Evolutionary conservation across 169 alveolate genomes (phyloP), one percentile per base, ranked within the genome.

Genomic region (Plasmodium billcollinsi): DNA sequence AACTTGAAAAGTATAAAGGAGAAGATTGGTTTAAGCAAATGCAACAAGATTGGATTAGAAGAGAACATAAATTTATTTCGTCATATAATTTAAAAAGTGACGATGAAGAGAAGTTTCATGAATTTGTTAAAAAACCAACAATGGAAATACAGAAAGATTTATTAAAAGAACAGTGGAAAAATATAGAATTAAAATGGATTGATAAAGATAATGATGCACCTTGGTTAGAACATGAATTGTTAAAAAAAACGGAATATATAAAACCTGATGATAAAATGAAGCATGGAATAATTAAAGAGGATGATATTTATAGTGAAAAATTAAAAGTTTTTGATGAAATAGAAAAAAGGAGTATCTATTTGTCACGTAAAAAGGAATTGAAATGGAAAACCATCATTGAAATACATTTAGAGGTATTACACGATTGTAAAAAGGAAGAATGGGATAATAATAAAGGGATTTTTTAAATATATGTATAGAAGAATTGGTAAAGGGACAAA

Each of bases 301-400:
- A 29, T 29, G 43, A 29, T 29, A 29, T 29, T 3, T 29, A 29
- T 29, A 29, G 43, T 5, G 43, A 29, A 29, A 6, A 29, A 29
- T 29, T 29, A 29, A 29, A 29, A 29, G 3, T 29, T 29, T 29
- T 3, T 29, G 43, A 29, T 29, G 43, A 29, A 29, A 29, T 29
- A 29, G 43, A 2, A 29, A 29, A 29, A 29, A 29, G 7, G 7
- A 2, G 43, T 29, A 29, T 29, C 6, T 29, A 29, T 29, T 29
- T 29, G 6, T 29, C 43, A 29, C 4, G 6, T 29, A 29, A 29
- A 29, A 29, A 29, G 43, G 43, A 0, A 50, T 50, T 50, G 15
- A 50, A 50, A n/a, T 50, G 61, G 61, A 58, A 58, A 15, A 58
- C 9, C 20, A 58, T 58, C 11, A n/a, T 58, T n/a, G 67, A 58